Conservation (phyloP, 1,284 basidiomycete genomes). For the Ceratobasidium sp. region DNA sequence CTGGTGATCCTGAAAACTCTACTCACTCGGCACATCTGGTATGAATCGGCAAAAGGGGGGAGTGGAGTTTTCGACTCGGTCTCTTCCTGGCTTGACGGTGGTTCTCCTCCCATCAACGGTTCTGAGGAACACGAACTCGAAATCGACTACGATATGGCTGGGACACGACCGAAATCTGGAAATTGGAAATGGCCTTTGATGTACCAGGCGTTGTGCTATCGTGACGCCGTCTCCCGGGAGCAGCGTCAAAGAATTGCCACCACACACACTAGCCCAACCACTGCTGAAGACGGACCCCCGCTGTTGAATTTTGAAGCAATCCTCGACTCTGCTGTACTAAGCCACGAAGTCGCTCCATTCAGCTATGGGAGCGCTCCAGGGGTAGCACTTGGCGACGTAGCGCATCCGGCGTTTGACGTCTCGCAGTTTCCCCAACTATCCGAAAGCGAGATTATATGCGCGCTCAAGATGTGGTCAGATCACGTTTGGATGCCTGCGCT, state of each 20-base stretch:
- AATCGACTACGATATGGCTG: neutral
- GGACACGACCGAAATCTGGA: too few species aligned
- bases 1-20: neutral
- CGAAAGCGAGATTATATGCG: slow-evolving; percentile 15
- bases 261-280: neutral
- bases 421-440: slow-evolving; percentile 17
- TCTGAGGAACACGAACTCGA: neutral
- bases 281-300: neutral
- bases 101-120: neutral
- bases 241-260: neutral
- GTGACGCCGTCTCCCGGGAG: slow-evolving; percentile 16
- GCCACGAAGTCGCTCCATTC: neutral
- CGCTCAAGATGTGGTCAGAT: slow-evolving; percentile 21
- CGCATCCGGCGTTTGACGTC: slow-evolving; percentile 31
- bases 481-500: slow-evolving; percentile 31
- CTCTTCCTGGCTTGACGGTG: neutral
- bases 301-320: neutral
- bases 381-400: slow-evolving; percentile 13
- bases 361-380: slow-evolving; percentile 6
- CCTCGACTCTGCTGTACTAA: neutral
- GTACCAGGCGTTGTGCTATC: slow-evolving; percentile 31
- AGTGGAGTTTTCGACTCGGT: neutral
- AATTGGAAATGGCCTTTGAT: slow-evolving; percentile 1
- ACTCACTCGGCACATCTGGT: neutral
- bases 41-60: neutral